Evolutionary conservation across 192 early-diverging fungal genomes (phyloP), one percentile per base, ranked within the genome.

Genomic region (Kickxella alabastrina): DNA sequence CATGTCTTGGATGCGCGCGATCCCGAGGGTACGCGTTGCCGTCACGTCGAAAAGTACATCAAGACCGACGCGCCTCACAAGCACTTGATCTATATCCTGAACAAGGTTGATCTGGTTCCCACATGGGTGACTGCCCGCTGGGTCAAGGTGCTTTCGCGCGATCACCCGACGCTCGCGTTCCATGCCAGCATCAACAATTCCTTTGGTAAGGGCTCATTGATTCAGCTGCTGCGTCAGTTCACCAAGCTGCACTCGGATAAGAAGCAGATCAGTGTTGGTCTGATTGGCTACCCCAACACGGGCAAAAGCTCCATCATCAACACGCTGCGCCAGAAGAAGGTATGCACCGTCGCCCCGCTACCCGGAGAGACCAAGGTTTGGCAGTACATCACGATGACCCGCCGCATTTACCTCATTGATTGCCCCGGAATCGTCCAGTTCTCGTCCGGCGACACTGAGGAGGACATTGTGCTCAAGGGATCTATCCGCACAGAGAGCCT

Each of bases 371-470:
- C 97, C 59, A 91, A 87, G 75, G 88, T 95, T 50, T 99, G 97
- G 97, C 97, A 97, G 78, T 99, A 99, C 72, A 95, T 99, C 31
- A 97, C 95, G 12, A 81, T 99, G 59, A 99, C 94, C 83, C 92
- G 92, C 56, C 87, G 90, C 46, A 99, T 99, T 54, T 99, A 95
- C 63, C 78, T 99, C 38, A 97, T 99, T 62, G 97, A 99, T 66
- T 99, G 97, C 73, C 97, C 97, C 19, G 97, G 97, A 57, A 88
- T 99, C 34, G 97, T 99, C 44, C 88, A 90, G 51, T 89, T 90
- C 10, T 82, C 84, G 36, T 58, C 86, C 9, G 86, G 89, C 8
- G 95, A 97, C 74, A 84, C 86, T 2, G 95, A 97, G 52, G 86
- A 85, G 4, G 97, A 99, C 49, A 93, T 97, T 77, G 89, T 99